These are phyloP conservation scores for Yamadazyma buinensis DNA, from an alignment of 1,139 yeast genomes.

Conservation along the genomic window DNA sequence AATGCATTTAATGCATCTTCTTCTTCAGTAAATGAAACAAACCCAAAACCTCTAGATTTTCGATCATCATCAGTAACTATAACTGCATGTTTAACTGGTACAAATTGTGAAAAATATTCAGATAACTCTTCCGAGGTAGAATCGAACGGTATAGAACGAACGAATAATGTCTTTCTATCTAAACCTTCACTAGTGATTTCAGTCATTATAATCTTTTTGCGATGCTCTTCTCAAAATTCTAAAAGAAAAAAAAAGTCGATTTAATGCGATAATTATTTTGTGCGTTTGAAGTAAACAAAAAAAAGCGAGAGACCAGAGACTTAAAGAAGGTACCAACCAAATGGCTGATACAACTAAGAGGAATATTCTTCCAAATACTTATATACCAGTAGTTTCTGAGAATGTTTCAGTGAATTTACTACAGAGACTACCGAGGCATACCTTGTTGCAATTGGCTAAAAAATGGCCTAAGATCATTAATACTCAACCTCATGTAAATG, in stretches of 20 bases:
- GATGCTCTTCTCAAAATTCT: constrained; percentile 10
- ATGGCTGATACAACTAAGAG: constrained; percentile 4
- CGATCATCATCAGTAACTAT: constrained; percentile 77
- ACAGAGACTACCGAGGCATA: constrained; percentile 29
- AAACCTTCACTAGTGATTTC: constrained; percentile 18
- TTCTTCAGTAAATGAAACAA: constrained; percentile 82
- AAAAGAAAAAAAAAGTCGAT: too few relatives aligned
- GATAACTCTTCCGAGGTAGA: constrained; percentile 80
- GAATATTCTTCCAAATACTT: constrained; percentile 38
- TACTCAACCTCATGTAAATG: constrained; percentile 32
- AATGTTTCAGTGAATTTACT: constrained; percentile 22
- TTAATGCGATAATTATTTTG: too few relatives aligned
- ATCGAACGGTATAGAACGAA: constrained; percentile 74
- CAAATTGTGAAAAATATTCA: constrained; percentile 83
- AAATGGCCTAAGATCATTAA: constrained; percentile 35
- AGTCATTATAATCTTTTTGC: not conserved
- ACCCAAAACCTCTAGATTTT: constrained; percentile 89
- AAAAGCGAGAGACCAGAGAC: not conserved
- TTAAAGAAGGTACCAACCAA: not conserved
- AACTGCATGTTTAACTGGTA: constrained; percentile 94
- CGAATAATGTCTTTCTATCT: constrained; percentile 71
- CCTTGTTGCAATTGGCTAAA: constrained; percentile 30
- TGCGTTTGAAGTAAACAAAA: not conserved
- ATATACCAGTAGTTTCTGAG: constrained; percentile 31
- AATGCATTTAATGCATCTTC: constrained; percentile 83